Percentiles rank a stretch among this genome's conserved stretches.
Conservation (phyloP, 257 asterid genomes). For the Thymus mandschuricus region DNA sequence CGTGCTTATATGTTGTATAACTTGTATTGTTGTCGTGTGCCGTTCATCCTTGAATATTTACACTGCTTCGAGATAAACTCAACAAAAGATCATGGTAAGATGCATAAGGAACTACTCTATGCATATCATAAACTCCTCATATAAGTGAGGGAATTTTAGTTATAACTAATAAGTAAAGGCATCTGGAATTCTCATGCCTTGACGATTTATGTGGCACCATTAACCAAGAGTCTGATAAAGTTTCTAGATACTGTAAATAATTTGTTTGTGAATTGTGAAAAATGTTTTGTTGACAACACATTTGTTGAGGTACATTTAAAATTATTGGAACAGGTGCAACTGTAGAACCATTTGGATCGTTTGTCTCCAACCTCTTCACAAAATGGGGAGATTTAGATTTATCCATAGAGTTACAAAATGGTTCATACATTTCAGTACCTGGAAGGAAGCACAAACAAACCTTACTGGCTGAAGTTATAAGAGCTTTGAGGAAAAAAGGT, state of each 20-base stretch:
- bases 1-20: background rate
- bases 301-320: constrained; percentile 33
- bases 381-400: constrained; percentile 98
- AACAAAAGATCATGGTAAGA: constrained; percentile 1
- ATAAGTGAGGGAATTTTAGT: background rate
- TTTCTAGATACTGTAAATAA: background rate
- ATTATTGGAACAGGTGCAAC: constrained; percentile 79
- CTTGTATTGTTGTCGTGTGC: no score
- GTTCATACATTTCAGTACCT: constrained; percentile 60
- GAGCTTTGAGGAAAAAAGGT: constrained; percentile 78
- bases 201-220: background rate
- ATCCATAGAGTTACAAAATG: constrained; percentile 76
- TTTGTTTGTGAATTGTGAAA: constrained; percentile 7
- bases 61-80: constrained; percentile 13
- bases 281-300: constrained; percentile 2
- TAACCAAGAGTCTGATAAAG: no score
- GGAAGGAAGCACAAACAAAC: constrained; percentile 79
- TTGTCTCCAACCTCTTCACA: constrained; percentile 92
- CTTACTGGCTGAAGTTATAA: constrained; percentile 58
- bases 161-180: background rate
- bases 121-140: background rate
- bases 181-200: constrained; percentile 5
- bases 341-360: constrained; percentile 96
- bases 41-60: background rate
- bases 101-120: background rate